Evolutionary conservation across 768 basidiomycete species (phyloP), one percentile per base, ranked within the genome.

Genomic region (Coprinopsis marcescibilis): DNA sequence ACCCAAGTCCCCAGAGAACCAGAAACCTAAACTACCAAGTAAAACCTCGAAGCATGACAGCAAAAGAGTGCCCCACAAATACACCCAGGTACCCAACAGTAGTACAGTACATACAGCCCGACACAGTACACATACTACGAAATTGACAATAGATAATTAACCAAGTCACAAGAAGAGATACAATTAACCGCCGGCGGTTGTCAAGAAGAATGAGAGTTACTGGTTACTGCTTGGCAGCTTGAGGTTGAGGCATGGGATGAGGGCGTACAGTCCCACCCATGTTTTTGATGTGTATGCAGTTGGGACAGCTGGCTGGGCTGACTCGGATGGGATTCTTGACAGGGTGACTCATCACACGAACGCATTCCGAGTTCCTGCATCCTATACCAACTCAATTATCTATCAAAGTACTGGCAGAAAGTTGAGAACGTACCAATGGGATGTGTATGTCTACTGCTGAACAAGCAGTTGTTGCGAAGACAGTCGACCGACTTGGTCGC

Each of bases 281-380:
- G 24, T 44, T 49, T 49, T 49, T 49, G 5, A 43, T 42, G 43
- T 49, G 48, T 27, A 56, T 60, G 52, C 75, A 75, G 40, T 71
- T 66, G 8, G 64, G 62, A 45, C 75, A 77, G 46, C 57, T 58
- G 4, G 72, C 70, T 25, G 77, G 76, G 60, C 80, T 82, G 52
- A 86, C 72, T 51, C 85, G 71, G 52, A 86, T 86, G 20, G 85
- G 83, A 57, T 87, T 87, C 55, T 69, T 76, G 37, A 78, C 76
- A 23, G 85, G 85, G 37, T 73, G 64, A 21, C 72, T 68, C 86
- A 89, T 89, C 60, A 83, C 59, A 38, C 82, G 76, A 43, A 69
- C 66, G 58, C 85, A 87, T 59, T 62, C 17, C 69, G 57, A 23
- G 78, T 78, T 57, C 13, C 65, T 75, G 61, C 84, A 86, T 47